Evolutionary conservation across 352 stramenopile species (phyloP).

Genomic region (Aphanomyces invadans): DNA sequence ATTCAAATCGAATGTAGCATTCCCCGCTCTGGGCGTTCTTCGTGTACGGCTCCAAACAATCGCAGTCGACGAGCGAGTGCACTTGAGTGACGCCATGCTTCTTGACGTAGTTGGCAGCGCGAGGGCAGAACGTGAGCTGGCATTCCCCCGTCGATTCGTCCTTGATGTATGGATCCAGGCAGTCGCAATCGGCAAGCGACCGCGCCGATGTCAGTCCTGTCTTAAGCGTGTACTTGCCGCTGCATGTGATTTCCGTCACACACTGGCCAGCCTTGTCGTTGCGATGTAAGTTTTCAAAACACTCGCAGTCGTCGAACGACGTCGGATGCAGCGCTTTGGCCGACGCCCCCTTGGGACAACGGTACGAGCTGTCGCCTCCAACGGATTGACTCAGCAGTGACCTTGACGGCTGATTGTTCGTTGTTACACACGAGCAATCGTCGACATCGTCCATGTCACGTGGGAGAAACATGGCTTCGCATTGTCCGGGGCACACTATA

Average conservation of each 20-base stretch:
- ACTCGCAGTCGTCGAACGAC: conserved; percentile 41
- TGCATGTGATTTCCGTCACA: conserved; percentile 41
- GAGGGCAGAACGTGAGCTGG: conserved; percentile 45
- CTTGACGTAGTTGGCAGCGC: conserved; percentile 69
- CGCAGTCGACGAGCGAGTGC: conserved; percentile 63
- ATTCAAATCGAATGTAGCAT: conserved; percentile 41
- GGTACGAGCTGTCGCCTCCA: conserved; percentile 23
- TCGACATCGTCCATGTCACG: conserved; percentile 73
- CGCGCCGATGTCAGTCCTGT: conserved; percentile 26
- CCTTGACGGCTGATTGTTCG: not conserved
- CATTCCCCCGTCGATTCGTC: conserved; percentile 47
- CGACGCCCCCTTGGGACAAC: conserved; percentile 33
- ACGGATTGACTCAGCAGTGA: conserved; percentile 13
- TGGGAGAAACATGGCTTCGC: conserved; percentile 66
- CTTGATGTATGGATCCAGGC: conserved; percentile 62
- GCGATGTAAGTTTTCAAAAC: conserved; percentile 29
- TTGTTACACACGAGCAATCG: conserved; percentile 51
- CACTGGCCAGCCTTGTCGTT: conserved; percentile 37
- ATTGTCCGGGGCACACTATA: conserved; percentile 53
- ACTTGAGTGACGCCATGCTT: conserved; percentile 32
- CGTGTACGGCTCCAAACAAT: conserved; percentile 45
- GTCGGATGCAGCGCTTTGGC: conserved; percentile 31
- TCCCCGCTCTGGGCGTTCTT: conserved; percentile 73
- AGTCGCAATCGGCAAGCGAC: conserved; percentile 69
- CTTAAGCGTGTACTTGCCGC: conserved; percentile 50